Conservation (phyloP, 1,139 yeast species). For the Taiozyma sp. region DNA sequence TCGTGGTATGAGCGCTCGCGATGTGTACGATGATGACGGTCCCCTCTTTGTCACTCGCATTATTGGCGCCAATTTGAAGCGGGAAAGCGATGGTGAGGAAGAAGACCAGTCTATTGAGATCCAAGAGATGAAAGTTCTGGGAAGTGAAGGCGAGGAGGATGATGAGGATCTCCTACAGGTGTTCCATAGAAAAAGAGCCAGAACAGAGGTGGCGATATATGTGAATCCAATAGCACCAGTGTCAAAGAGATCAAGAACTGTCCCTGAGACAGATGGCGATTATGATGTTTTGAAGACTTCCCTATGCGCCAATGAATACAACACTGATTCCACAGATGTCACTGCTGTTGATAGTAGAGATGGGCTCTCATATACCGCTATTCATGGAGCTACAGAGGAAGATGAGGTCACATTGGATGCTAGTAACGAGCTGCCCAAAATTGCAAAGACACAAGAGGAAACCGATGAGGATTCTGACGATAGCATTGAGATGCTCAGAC, state of each 20-base stretch:
- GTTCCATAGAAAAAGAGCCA: not conserved
- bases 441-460: not conserved
- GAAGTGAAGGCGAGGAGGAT: constrained; percentile 7
- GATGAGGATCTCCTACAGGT: not conserved
- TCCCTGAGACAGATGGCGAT: not conserved
- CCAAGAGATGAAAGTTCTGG: constrained; percentile 7
- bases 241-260: constrained; percentile 4
- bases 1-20: not conserved
- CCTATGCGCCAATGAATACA: not conserved
- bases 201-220: not conserved
- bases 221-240: not conserved
- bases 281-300: not conserved
- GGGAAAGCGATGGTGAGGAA: not conserved
- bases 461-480: not conserved
- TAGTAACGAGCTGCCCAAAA: not conserved
- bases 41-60: not conserved
- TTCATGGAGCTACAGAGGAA: not conserved
- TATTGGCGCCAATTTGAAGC: not conserved
- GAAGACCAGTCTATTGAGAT: not conserved
- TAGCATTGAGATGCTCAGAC: not conserved
- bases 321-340: not conserved
- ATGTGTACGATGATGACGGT: not conserved
- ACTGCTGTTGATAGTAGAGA: not conserved
- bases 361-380: not conserved
- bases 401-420: not conserved